Conservation (phyloP, 352 stramenopile species). For the Thalassiosira ordinaria region DNA sequence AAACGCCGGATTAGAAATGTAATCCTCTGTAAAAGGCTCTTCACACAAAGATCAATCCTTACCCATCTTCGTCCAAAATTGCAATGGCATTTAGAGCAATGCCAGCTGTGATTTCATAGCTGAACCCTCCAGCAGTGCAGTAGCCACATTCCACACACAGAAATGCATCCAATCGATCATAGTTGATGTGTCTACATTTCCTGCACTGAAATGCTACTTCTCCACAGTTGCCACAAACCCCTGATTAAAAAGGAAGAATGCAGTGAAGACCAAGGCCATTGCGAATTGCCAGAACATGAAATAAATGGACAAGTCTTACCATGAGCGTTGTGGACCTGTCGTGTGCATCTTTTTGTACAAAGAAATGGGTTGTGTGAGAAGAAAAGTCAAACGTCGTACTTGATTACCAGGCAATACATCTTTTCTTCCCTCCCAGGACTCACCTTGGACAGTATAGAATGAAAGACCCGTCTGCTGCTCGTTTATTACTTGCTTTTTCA, state of each 20-base stretch:
- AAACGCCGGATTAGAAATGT: background rate
- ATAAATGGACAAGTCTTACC: constrained; percentile 41
- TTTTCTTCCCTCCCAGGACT: too few species aligned
- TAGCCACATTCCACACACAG: constrained; percentile 90
- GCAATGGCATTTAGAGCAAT: constrained; percentile 82
- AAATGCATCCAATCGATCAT: constrained; percentile 89
- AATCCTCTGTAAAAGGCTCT: background rate
- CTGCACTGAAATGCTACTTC: constrained; percentile 89
- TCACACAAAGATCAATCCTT: constrained; percentile 20
- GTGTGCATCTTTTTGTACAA: too few species aligned
- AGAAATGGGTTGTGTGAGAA: too few species aligned
- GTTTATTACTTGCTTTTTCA: constrained; percentile 69
- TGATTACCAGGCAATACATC: too few species aligned
- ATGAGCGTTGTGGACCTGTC: constrained; percentile 88
- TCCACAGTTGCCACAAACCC: constrained; percentile 88
- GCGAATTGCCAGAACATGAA: too few species aligned
- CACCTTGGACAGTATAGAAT: constrained; percentile 88
- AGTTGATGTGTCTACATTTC: constrained; percentile 89
- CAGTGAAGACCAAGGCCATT: too few species aligned
- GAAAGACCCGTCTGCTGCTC: constrained; percentile 69
- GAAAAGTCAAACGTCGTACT: too few species aligned
- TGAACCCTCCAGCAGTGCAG: constrained; percentile 86
- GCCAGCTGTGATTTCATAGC: constrained; percentile 77
- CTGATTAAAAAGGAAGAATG: constrained; percentile 19
- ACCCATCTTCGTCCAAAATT: constrained; percentile 77